Evolutionary conservation across 345 rosid genomes (phyloP), one percentile per base, ranked within the genome.

Genomic region (Populus deltoides): DNA sequence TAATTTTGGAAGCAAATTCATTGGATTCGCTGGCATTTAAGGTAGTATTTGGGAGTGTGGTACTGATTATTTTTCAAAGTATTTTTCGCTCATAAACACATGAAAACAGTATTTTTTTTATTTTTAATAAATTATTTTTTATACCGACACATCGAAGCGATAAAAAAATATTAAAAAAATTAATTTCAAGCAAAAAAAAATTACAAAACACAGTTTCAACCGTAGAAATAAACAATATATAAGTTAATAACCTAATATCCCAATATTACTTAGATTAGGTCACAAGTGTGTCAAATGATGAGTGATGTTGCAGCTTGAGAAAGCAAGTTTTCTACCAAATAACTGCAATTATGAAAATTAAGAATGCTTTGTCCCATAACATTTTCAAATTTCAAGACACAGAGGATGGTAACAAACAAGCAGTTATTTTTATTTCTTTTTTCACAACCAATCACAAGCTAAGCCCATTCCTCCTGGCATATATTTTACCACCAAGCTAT

Each of bases 131-230:
- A 33, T 4, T 33, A 33, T 33, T 33, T 33, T 33, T 33, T 33
- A 33, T 33, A 5, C 0, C 0, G 0, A 5, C 5, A 4, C 4
- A 33, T 33, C 5, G 4, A 33, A 33, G 4, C 0, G 0, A 33
- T 33, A 33, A 4, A 33, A 4, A 33, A 33, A 33, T 2, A 33
- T 4, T 0, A 0, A 33, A 33, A 33, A 33, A 33, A 0, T 33
- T 33, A 33, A 33, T 33, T 33, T 33, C 4, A 33, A 33, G 0
- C 0, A 4, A 33, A 4, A 33, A 33, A 33, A 33, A 33, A 0
- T 4, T 3, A 33, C 0, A 33, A 33, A 33, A 33, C 0, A 33
- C 6, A 33, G 3, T 33, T 33, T 33, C 35, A 33, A 33, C 36
- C 4, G 6, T 6, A 33, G 0, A 33, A 33, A 33, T 5, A 4